phyloP scores from a whole-genome alignment of 2,329 filamentous ascomycete genomes.

The Didymella exigua region DNA sequence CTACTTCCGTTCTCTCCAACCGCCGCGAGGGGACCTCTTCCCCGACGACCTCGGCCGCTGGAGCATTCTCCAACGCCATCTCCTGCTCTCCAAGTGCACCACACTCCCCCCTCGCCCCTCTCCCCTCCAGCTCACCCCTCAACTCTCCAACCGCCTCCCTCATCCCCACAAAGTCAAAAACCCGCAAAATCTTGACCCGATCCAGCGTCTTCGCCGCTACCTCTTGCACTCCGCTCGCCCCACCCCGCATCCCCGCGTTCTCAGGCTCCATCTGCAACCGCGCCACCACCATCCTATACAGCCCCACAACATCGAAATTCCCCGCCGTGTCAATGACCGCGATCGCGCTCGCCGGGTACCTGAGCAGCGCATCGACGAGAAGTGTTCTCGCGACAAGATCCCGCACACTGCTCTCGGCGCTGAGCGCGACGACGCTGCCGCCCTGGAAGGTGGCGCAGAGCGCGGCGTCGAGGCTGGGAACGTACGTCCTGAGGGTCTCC shows the following conservation, averaged over 20 bases:
- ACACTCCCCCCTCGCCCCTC: neutral
- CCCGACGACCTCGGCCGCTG: neutral
- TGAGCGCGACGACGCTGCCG: neutral
- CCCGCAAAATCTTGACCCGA: slow-evolving; percentile 55
- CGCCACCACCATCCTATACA: slow-evolving; percentile 26
- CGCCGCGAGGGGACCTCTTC: neutral
- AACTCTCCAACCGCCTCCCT: slow-evolving; percentile 55
- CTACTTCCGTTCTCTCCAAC: slow-evolving; percentile 33
- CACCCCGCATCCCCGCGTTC: too few relatives aligned
- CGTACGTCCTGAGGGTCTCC: neutral
- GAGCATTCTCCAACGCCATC: neutral
- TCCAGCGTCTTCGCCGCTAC: slow-evolving; percentile 43
- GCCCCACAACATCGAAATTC: slow-evolving; percentile 51
- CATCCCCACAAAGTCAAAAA: slow-evolving; percentile 58
- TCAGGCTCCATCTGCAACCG: neutral
- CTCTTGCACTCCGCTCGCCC: neutral
- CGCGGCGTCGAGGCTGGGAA: neutral
- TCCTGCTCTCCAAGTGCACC: slow-evolving; percentile 2
- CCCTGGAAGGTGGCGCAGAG: neutral
- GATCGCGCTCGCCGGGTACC: slow-evolving; percentile 31
- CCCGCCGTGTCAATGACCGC: slow-evolving; percentile 56
- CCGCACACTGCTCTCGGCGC: neutral
- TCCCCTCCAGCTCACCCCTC: slow-evolving; percentile 41
- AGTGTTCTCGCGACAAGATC: slow-evolving; percentile 29
- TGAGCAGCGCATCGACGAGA: slow-evolving; percentile 49